Percentiles rank a stretch among this genome's conserved stretches.
phyloP scores from a whole-genome alignment of 441 rosid species.

The Populus hybrid region DNA sequence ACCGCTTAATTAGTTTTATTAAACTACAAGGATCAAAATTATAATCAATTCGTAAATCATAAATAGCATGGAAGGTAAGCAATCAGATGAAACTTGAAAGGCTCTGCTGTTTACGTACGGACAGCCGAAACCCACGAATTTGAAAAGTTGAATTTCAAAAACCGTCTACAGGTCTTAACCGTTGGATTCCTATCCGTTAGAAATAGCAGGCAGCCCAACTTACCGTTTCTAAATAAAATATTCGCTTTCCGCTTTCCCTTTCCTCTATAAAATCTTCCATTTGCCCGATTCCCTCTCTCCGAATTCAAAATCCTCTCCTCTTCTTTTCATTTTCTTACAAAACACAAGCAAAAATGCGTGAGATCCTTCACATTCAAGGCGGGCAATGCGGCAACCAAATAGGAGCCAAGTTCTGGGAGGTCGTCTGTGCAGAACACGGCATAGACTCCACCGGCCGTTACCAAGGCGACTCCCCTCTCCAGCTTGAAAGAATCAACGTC shows the following conservation, averaged over 20 bases:
- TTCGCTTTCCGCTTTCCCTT: background rate
- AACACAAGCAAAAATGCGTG: constrained; percentile 36
- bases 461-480: constrained; percentile 39
- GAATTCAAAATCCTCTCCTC: background rate
- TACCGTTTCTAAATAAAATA: background rate
- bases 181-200: constrained; percentile 2
- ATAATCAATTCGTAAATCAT: too few relatives aligned
- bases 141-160: constrained; percentile 18
- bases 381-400: constrained; percentile 65
- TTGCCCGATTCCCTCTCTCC: background rate
- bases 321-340: background rate
- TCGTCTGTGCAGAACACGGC: constrained; percentile 56
- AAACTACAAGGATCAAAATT: background rate
- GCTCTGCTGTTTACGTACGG: background rate
- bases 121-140: constrained; percentile 25
- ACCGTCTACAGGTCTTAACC: constrained; percentile 3
- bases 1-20: background rate
- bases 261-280: background rate
- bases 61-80: background rate
- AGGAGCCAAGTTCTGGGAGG: constrained; percentile 60
- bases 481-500: constrained; percentile 53
- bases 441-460: constrained; percentile 51
- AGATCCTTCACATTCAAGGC: constrained; percentile 56
- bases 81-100: background rate
- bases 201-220: background rate